Conservation (phyloP, 169 alveolate genomes). For the Plasmodium fragile region DNA sequence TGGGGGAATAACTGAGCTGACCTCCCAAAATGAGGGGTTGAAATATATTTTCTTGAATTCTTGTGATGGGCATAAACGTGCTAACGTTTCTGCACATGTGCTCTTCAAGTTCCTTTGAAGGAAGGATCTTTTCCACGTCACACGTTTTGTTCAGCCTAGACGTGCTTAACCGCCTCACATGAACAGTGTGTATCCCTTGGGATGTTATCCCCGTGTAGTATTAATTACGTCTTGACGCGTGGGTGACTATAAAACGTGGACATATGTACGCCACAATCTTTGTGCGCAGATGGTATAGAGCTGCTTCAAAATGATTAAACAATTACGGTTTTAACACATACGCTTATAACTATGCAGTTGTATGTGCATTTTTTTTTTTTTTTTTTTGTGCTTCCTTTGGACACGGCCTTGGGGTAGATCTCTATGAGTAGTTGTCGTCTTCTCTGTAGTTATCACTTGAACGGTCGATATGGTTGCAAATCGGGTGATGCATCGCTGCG, state of each 20-base stretch:
- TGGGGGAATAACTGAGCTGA: neutral
- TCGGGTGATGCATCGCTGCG: neutral
- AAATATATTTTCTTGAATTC: no score
- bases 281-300: neutral
- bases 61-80: neutral
- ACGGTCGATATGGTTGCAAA: neutral
- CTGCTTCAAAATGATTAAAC: neutral
- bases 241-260: neutral
- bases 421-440: neutral
- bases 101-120: neutral
- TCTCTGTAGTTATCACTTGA: neutral
- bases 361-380: neutral
- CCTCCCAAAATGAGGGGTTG: neutral
- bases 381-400: neutral
- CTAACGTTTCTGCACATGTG: neutral
- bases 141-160: neutral
- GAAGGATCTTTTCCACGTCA: neutral
- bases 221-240: neutral
- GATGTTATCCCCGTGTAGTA: neutral
- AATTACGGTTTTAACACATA: neutral
- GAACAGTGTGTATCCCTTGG: neutral
- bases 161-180: neutral
- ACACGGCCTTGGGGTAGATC: neutral
- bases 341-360: neutral
- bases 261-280: neutral